Evolutionary conservation across 208 protist species (phyloP).

Genomic region (Crithidia thermophila): DNA sequence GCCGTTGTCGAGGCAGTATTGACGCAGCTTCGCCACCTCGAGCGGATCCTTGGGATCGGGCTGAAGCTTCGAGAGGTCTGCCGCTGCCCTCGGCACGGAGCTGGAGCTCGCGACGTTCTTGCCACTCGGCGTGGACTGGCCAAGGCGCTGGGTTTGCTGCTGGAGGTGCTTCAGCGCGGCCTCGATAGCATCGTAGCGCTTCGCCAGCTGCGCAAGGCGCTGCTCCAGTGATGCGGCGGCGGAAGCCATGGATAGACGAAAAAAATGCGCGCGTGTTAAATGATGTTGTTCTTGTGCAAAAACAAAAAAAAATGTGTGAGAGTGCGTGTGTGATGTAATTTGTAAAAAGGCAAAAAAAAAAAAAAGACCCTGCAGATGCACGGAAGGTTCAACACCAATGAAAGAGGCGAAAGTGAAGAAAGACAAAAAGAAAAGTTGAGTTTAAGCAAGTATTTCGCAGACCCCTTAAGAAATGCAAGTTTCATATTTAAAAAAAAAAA

Average conservation of each 20-base stretch:
- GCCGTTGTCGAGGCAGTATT: constrained; percentile 45
- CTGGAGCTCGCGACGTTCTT: neutral
- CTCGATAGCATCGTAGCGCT: constrained; percentile 56
- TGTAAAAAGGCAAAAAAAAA: constrained; percentile 20
- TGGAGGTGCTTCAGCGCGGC: constrained; percentile 24
- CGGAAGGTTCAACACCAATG: neutral
- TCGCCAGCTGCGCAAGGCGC: constrained; percentile 41
- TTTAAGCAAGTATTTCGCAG: too few species aligned
- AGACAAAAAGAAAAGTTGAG: neutral
- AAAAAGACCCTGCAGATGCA: constrained; percentile 2
- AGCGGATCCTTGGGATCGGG: constrained; percentile 62
- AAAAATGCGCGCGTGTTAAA: neutral
- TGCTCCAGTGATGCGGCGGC: constrained; percentile 17
- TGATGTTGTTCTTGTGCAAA: constrained; percentile 6
- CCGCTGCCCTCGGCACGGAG: constrained; percentile 8
- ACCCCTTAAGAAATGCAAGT: too few species aligned
- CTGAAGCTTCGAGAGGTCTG: constrained; percentile 45
- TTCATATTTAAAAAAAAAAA: too few species aligned
- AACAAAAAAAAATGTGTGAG: neutral
- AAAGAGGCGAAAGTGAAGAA: neutral
- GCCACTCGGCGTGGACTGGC: neutral
- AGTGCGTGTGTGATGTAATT: neutral
- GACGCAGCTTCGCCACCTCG: constrained; percentile 65
- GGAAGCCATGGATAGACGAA: neutral
- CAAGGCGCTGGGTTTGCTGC: constrained; percentile 7